Percentiles rank a stretch among this genome's conserved stretches.
These are phyloP conservation scores for Solanum okadae DNA, from an alignment of 257 asterid species.

Conservation along the genomic window DNA sequence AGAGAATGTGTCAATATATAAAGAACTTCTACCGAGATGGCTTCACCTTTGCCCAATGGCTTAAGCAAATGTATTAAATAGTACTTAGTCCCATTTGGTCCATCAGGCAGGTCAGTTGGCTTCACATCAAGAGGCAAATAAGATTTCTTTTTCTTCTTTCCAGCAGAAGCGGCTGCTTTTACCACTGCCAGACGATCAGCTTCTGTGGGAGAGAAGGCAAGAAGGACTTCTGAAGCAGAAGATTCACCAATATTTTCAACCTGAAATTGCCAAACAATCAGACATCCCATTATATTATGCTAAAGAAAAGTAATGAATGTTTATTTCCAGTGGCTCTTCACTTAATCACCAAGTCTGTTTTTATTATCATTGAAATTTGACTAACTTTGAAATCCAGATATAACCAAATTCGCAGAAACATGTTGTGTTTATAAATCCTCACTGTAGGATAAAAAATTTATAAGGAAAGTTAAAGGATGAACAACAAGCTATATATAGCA, in stretches of 20 bases:
- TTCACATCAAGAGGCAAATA: conserved; percentile 57
- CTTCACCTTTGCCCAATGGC: conserved; percentile 58
- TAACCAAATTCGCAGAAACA: neutral
- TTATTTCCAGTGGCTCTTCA: neutral
- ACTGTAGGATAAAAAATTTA: neutral
- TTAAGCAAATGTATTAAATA: conserved; percentile 48
- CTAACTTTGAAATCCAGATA: neutral
- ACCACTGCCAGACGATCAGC: conserved; percentile 68
- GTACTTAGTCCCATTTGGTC: conserved; percentile 69
- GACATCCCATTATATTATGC: neutral
- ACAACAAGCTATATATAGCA: neutral
- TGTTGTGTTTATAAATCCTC: neutral
- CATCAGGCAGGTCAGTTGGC: conserved; percentile 42
- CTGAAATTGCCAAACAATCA: conserved; percentile 28
- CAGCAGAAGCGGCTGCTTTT: conserved; percentile 60
- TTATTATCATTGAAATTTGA: neutral
- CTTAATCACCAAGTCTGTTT: neutral
- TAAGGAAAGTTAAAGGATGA: neutral
- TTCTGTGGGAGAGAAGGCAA: conserved; percentile 71
- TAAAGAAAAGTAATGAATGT: neutral
- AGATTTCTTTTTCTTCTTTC: conserved; percentile 80
- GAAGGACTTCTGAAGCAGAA: conserved; percentile 65
- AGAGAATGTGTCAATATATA: conserved; percentile 76
- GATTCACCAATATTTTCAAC: conserved; percentile 64
- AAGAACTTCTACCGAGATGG: conserved; percentile 55